Percentiles rank a stretch among this genome's conserved stretches.
These are phyloP conservation scores for Trichosporon asahii DNA, from an alignment of 1,284 basidiomycete species.

Conservation along the genomic window DNA sequence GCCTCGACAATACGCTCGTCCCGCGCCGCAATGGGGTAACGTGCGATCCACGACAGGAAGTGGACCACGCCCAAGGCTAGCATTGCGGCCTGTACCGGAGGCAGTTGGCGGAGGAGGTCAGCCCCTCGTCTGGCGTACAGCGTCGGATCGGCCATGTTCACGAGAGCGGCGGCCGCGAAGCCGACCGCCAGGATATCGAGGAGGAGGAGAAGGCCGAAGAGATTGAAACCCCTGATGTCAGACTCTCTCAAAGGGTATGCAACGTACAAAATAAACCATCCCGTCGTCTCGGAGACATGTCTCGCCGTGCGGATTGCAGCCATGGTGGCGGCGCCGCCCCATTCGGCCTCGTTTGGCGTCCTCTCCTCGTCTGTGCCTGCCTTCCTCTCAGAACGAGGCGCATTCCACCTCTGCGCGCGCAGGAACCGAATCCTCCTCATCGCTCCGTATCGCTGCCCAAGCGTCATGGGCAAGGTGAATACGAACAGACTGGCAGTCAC, in stretches of 20 bases:
- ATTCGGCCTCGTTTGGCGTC: background rate
- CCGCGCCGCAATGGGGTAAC: no score
- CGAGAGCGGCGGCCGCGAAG: no score
- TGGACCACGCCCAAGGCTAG: no score
- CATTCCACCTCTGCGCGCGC: background rate
- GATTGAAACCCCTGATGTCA: no score
- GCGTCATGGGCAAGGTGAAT: background rate
- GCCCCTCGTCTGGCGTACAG: no score
- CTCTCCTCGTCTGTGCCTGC: background rate
- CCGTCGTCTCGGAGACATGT: background rate
- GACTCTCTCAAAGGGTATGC: no score
- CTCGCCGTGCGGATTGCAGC: background rate
- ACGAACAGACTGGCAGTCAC: background rate
- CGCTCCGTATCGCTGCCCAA: background rate
- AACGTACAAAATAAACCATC: background rate
- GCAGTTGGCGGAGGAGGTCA: no score
- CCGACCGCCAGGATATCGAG: background rate
- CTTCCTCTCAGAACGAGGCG: background rate
- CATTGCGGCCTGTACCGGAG: no score
- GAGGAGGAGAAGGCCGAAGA: background rate
- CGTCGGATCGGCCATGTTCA: no score
- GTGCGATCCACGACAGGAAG: no score
- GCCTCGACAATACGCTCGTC: no score
- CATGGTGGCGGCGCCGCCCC: no score
- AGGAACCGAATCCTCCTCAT: background rate